Percentiles rank a stretch among this genome's conserved stretches.
Evolutionary conservation across 2,329 filamentous ascomycete genomes (phyloP).

Genomic region (Sclerotinia spermophila): DNA sequence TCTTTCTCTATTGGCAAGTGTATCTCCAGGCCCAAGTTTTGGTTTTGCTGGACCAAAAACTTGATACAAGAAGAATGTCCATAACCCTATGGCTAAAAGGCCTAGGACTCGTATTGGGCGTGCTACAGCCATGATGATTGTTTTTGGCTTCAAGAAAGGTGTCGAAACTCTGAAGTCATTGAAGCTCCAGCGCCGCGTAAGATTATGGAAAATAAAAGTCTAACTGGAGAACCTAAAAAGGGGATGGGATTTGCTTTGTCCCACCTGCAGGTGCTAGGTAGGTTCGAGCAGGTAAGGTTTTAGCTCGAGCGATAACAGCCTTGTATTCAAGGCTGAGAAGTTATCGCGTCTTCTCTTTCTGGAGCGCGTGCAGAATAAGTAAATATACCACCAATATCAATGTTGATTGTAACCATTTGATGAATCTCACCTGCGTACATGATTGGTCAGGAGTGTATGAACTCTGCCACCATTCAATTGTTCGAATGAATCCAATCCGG

Average conservation of each 20-base stretch:
- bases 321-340: neutral
- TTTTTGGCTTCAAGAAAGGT: constrained; percentile 22
- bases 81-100: constrained; percentile 65
- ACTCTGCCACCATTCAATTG: neutral
- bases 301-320: neutral
- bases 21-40: constrained; percentile 42
- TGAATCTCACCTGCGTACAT: neutral
- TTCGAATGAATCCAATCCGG: neutral
- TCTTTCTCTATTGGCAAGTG: constrained; percentile 60
- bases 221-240: constrained; percentile 6
- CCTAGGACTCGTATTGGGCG: constrained; percentile 78
- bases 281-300: neutral
- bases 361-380: neutral
- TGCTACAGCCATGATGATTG: constrained; percentile 71
- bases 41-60: constrained; percentile 58
- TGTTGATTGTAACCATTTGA: neutral
- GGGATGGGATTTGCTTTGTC: constrained; percentile 6
- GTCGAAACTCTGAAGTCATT: constrained; percentile 15
- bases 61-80: constrained; percentile 76
- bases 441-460: neutral
- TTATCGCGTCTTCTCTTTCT: neutral
- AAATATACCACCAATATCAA: neutral
- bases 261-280: neutral
- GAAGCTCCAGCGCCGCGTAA: constrained; percentile 19
- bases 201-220: constrained; percentile 15